Conservation (phyloP, 1,139 yeast species). For the Kluyveromyces sp. region DNA sequence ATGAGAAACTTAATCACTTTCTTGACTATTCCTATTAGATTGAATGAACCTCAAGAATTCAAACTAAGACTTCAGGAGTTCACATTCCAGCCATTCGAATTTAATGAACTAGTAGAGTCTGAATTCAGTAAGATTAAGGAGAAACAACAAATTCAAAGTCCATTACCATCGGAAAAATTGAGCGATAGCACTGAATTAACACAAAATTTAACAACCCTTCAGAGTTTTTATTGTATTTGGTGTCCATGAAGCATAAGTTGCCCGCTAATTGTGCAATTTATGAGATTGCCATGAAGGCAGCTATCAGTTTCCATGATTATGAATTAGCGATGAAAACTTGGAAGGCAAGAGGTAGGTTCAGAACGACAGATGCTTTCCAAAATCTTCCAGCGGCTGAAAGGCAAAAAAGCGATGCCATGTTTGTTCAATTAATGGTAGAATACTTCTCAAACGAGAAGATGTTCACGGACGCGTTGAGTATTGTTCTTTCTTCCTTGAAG, state of each 20-base stretch:
- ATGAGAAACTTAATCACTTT: constrained; percentile 17
- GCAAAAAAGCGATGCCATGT: constrained; percentile 40
- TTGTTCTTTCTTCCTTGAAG: constrained; percentile 57
- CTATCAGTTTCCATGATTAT: constrained; percentile 45
- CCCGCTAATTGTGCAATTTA: constrained; percentile 47
- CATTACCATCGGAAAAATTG: background rate
- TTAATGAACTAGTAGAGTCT: constrained; percentile 9
- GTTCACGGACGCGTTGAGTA: constrained; percentile 61
- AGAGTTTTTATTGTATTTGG: constrained; percentile 8
- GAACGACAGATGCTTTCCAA: constrained; percentile 48
- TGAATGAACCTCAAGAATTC: constrained; percentile 22
- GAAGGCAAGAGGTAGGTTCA: constrained; percentile 68
- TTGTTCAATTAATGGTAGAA: constrained; percentile 26
- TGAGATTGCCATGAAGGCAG: constrained; percentile 58
- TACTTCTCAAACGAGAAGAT: constrained; percentile 19
- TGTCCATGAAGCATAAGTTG: constrained; percentile 19
- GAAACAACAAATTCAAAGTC: background rate
- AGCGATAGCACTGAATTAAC: background rate
- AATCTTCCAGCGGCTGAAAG: constrained; percentile 34
- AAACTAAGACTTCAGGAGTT: constrained; percentile 20
- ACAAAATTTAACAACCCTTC: background rate
- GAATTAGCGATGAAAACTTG: constrained; percentile 60
- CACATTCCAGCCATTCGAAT: constrained; percentile 23
- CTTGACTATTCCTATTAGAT: constrained; percentile 23
- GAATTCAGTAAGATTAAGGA: background rate